Evolutionary conservation across 106 monocot genomes (phyloP), one percentile per base, ranked within the genome.

Genomic region (Apostasia shenzhenica): DNA sequence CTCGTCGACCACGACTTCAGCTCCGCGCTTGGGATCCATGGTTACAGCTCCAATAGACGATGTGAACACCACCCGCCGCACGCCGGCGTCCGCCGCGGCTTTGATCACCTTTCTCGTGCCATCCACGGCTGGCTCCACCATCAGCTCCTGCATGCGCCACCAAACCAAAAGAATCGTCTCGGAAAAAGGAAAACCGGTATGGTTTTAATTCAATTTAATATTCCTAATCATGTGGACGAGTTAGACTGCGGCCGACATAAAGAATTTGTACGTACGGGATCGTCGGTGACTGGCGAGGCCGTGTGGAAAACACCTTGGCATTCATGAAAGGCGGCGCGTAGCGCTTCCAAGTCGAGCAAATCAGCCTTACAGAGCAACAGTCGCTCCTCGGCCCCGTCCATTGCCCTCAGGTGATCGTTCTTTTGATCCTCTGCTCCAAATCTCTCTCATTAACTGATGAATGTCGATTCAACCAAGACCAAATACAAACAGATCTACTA

Each of bases 271-370:
- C 26, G 5, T 66, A 93, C 93, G 2, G 93, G 89, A 45, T 93
- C 89, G 46, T 93, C 89, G 61, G 93, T 89, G 70, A 93, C 82
- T 2, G 93, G 93, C 4, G 93, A 89, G 2, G 93, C 93, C 1
- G 84, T 82, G 86, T 93, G 93, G 76, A 93, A 93, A 5, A 93
- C 86, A 46, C 93, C 89, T 1, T 82, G 67, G 76, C 93, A 93
- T 43, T 86, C 93, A 2, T 81, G 67, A 51, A 93, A 67, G 3
- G 93, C 93, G 4, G 41, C 26, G 8, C 70, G 81, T 11, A 93
- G 77, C 44, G 79, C 75, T 6, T 80, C 78, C 42, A 44, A 72
- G 70, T 93, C 93, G 45, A 89, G 83, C 7, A 93, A 68, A 57
- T 93, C 84, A 2, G 86, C 88, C 63, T 78, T 81, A 80, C 74